These are phyloP conservation scores for Cucumis sativus DNA, from an alignment of 306 rosid species.

Conservation along the genomic window Cucumber_9930_V3 NC_026660.2:17178501-17179000, in stretches of 20 bases:
- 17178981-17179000: conserved; percentile 32
- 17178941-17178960: conserved; percentile 45
- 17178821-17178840: conserved; percentile 85
- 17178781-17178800: conserved; percentile 1
- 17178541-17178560: not conserved
- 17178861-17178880: conserved; percentile 62
- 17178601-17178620: not conserved
- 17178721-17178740: not conserved
- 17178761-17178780: not conserved
- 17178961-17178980: conserved; percentile 57
- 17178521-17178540: not conserved
- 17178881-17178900: conserved; percentile 66
- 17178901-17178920: conserved; percentile 60
- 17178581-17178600: not conserved
- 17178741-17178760: not conserved
- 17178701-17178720: not conserved
- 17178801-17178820: conserved; percentile 82
- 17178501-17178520: not conserved
- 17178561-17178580: not conserved
- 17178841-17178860: conserved; percentile 84
- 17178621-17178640: not conserved
- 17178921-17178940: conserved; percentile 34
- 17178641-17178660: not conserved
- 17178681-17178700: not conserved
- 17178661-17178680: not conserved